Conservation (phyloP, 1,139 yeast genomes). For the Zygosaccharomyces pseudobailii region DNA sequence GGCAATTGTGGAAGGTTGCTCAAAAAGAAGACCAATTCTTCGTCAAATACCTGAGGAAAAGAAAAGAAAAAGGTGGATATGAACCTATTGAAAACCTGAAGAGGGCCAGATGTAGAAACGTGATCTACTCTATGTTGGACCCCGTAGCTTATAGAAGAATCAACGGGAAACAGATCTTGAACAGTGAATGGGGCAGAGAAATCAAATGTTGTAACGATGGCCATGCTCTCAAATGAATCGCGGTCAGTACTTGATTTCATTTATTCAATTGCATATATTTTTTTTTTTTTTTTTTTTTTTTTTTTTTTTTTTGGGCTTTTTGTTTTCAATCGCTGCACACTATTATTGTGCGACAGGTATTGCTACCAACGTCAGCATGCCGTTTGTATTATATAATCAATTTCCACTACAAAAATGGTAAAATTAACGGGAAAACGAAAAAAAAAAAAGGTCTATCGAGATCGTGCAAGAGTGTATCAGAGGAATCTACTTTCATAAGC, state of each 20-base stretch:
- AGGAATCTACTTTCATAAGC: too few relatives aligned
- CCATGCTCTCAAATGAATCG: slow-evolving; percentile 13
- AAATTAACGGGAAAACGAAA: too few relatives aligned
- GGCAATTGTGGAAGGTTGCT: slow-evolving; percentile 89
- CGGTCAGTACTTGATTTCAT: not conserved
- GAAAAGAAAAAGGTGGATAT: slow-evolving; percentile 80
- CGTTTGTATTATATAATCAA: slow-evolving; percentile 2
- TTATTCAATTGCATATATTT: slow-evolving; percentile 3
- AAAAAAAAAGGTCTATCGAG: too few relatives aligned
- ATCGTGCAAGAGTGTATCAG: too few relatives aligned
- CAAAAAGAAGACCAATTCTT: slow-evolving; percentile 77
- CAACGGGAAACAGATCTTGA: slow-evolving; percentile 80
- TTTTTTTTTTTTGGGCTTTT: not conserved
- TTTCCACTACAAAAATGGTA: not conserved
- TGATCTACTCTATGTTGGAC: slow-evolving; percentile 84
- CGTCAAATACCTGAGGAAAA: slow-evolving; percentile 61
- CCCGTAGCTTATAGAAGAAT: slow-evolving; percentile 85
- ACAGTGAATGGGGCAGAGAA: slow-evolving; percentile 94
- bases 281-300: not conserved
- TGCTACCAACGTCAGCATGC: not conserved
- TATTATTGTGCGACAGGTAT: not conserved
- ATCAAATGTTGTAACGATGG: slow-evolving; percentile 74
- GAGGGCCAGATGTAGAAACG: slow-evolving; percentile 84
- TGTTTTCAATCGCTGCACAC: not conserved
- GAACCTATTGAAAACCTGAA: slow-evolving; percentile 84